Base-by-base conservation (phyloP, 1,139 yeast species). In the Kodamaea ohmeri region DNA sequence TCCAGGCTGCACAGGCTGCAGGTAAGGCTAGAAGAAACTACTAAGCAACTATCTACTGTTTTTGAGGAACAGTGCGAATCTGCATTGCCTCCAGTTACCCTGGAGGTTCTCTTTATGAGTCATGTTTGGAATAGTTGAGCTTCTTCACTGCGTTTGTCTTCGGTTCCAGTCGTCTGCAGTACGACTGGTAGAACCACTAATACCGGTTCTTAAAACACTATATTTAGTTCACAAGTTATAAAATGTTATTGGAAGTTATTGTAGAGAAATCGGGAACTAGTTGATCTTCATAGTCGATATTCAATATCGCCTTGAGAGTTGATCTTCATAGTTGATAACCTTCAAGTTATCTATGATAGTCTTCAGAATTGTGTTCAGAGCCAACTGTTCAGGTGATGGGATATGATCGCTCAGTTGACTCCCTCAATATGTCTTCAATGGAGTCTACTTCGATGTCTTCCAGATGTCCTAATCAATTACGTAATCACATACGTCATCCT, bases 1-100 rank as follows among this genome's bases (percentile, higher is more conserved):
- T 33, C 25, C 40, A 41, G 8, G 44, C 48, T 32, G 42, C 51
- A 20, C 41, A 46, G 11, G 37, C 46, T 33, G 47, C 39, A 24
- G 43, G 27, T 24, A 45, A 43, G 41, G 47, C 37, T 41, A 50
- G 53, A 50, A 50, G 54, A 49, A 47, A 46, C 51, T 50, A 49
- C 47, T 49, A 47, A 41, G 37, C 34, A 17, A 20, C 9, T 29
- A 13, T 26, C 14, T 29, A 5, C 31, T 29, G 25, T 29, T 29
- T 18, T 18, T 19, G 13, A 12, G 21, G 25, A 18, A 29, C 20
- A 19, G 25, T 11, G 28, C 9, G 14, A 5, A 13, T 31, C 19
- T 31, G 19, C 17, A 31, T 9, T 21, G 20, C 12, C 34, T 31
- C 19, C 22, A 16, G 34, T 31, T 31, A 31, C 34, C 34, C 34